Percentiles rank a stretch among this genome's conserved stretches.
Conservation (phyloP, 371 early-diverging fungal species). For the Haplosporangium sp. region DNA sequence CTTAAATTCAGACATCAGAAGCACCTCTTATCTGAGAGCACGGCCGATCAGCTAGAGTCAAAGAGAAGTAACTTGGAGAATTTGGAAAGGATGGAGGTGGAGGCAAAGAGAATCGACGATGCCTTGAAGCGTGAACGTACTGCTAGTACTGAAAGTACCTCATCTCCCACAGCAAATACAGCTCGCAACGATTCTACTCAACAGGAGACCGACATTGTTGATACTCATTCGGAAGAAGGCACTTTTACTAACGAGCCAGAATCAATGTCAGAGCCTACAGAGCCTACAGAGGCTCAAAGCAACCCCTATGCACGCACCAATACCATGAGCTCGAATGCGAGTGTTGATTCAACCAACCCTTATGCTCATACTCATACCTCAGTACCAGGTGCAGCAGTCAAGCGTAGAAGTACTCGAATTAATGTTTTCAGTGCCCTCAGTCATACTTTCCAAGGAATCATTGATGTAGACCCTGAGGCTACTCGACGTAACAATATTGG, state of each 20-base stretch:
- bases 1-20: constrained; percentile 85
- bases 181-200: constrained; percentile 8
- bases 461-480: constrained; percentile 95
- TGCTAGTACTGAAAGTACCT: constrained; percentile 4
- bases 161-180: neutral
- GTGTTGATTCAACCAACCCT: constrained; percentile 36
- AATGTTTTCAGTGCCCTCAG: constrained; percentile 74
- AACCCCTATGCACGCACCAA: constrained; percentile 32
- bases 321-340: neutral
- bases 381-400: constrained; percentile 14
- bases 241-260: constrained; percentile 39
- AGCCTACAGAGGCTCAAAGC: constrained; percentile 17
- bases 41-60: constrained; percentile 74
- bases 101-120: constrained; percentile 86
- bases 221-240: constrained; percentile 30
- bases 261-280: constrained; percentile 20
- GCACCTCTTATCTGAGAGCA: constrained; percentile 88
- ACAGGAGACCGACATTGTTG: constrained; percentile 1
- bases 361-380: constrained; percentile 42
- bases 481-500: constrained; percentile 91
- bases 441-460: constrained; percentile 85
- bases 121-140: constrained; percentile 69
- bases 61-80: constrained; percentile 76
- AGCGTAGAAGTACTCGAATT: constrained; percentile 60
- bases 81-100: constrained; percentile 84